Base-by-base conservation (phyloP, 2,329 filamentous ascomycete genomes). In the Myriosclerotinia curreyana region DNA sequence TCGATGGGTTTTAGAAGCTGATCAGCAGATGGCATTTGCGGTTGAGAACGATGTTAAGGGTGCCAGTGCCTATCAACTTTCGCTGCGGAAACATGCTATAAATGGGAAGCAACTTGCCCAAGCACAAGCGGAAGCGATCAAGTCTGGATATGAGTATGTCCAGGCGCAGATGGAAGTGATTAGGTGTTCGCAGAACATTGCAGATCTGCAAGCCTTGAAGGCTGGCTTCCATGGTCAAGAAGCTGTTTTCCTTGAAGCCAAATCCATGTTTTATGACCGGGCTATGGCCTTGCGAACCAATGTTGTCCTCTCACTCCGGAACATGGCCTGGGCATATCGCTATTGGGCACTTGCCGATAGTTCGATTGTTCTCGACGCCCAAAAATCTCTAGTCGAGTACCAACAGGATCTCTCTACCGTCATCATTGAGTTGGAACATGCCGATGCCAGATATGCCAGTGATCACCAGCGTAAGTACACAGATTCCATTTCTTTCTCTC, bases 161-260 rank as follows among this genome's bases (percentile, higher is more conserved):
- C 46, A 60, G 42, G n/a, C 56, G 9, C 56, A 50, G 34, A 60
- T 60, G 56, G 56, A 60, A 51, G 56, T 60, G 2, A 50, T 60
- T 28, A 44, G 42, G 8, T 36, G 31, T 50, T n/a, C 42, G 2
- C 44, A 60, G 28, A 28, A 60, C 6, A 60, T 60, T 12, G 34
- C 42, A 50, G 42, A 49, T 40, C 56, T 60, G 11, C 44, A 51
- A 40, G 17, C 31, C 20, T 28, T 51, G 25, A 48, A 49, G 11
- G 44, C 42, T n/a, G n/a, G 22, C 5, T 60, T 49, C 28, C 28
- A 36, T 28, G 56, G 56, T 14, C 56, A 60, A 38, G 56, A 60
- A 17, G 56, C 31, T 22, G 31, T 60, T 38, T 60, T 50, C 20
- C 42, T 50, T 42, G 42, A 50, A 60, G 56, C 56, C 17, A 48